Percentiles rank a stretch among this genome's conserved stretches.
Conservation (phyloP, 306 rosid genomes). For the Mimosa bimucronata region DNA sequence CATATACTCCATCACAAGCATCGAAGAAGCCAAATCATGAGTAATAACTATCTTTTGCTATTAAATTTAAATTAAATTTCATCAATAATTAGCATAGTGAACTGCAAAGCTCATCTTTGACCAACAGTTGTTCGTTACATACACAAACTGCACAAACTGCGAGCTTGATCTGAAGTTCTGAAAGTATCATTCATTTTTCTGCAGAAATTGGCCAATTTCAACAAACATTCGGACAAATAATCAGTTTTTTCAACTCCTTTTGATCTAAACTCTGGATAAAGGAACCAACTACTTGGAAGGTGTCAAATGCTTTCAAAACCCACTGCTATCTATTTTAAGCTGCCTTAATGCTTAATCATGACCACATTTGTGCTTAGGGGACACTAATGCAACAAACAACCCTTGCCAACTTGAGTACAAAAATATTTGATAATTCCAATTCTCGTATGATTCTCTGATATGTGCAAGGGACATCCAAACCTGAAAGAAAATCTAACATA, state of each 20-base stretch:
- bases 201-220: slow-evolving; percentile 34
- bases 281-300: background rate
- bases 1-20: slow-evolving; percentile 46
- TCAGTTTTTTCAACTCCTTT: background rate
- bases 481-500: slow-evolving; percentile 30
- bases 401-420: slow-evolving; percentile 27
- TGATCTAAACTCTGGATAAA: background rate
- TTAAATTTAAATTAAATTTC: slow-evolving; percentile 42
- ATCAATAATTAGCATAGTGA: slow-evolving; percentile 29
- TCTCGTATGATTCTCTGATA: slow-evolving; percentile 17
- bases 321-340: background rate
- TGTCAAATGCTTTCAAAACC: background rate
- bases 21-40: slow-evolving; percentile 41
- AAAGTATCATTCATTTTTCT: slow-evolving; percentile 30
- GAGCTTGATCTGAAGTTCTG: slow-evolving; percentile 31
- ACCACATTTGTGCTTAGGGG: background rate
- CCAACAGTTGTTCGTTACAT: slow-evolving; percentile 19
- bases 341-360: background rate
- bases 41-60: slow-evolving; percentile 32
- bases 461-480: slow-evolving; percentile 37
- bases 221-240: slow-evolving; percentile 25
- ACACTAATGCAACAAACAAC: slow-evolving; percentile 14
- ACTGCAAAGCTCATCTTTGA: slow-evolving; percentile 43
- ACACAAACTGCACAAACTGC: too few species aligned
- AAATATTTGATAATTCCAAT: slow-evolving; percentile 14